Percentiles rank a stretch among this genome's conserved stretches.
Conservation (phyloP, 192 early-diverging fungal genomes). For the Backusella tuberculispora region DNA sequence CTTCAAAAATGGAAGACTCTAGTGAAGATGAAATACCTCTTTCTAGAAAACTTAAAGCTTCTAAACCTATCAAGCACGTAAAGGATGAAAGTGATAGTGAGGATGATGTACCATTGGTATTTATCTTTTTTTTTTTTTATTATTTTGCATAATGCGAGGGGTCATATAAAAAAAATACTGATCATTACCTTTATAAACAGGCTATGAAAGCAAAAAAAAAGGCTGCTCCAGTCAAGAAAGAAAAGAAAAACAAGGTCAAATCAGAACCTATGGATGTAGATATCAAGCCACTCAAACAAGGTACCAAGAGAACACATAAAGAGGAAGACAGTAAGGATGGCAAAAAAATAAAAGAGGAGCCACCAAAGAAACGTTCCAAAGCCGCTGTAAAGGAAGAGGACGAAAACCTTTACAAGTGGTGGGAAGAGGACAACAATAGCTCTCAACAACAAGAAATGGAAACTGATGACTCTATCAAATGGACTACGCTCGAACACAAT, state of each 20-base stretch:
- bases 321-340: conserved; percentile 23
- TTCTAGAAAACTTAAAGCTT: neutral
- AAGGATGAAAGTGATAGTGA: conserved; percentile 16
- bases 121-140: neutral
- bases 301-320: conserved; percentile 19
- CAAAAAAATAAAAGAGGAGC: conserved; percentile 37
- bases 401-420: conserved; percentile 75
- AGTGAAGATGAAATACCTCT: conserved; percentile 7
- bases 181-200: neutral
- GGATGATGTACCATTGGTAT: conserved; percentile 15
- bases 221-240: neutral
- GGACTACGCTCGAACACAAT: conserved; percentile 85
- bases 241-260: neutral
- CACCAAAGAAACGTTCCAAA: conserved; percentile 28
- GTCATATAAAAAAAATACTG: neutral
- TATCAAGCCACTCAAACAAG: neutral
- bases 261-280: conserved; percentile 12
- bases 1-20: neutral
- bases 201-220: neutral
- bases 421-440: conserved; percentile 62
- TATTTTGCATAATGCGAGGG: neutral
- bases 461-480: conserved; percentile 69
- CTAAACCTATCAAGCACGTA: neutral
- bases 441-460: conserved; percentile 34
- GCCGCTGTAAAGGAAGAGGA: conserved; percentile 51